These are phyloP conservation scores for Exophiala aquamarina DNA, from an alignment of 2,329 filamentous ascomycete genomes.

Conservation along the genomic window DNA sequence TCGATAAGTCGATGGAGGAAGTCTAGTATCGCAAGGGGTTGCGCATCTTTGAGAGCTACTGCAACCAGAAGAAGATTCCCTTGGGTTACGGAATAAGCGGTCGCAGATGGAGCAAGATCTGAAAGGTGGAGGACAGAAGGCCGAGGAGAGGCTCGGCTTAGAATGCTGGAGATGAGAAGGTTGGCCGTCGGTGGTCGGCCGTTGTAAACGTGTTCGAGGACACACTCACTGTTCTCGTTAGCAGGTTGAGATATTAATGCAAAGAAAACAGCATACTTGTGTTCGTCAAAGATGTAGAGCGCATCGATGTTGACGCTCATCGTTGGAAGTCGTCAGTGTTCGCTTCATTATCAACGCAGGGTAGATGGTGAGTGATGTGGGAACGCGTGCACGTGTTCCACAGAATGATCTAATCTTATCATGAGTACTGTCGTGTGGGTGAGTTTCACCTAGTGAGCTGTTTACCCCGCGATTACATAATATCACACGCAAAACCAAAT, in stretches of 20 bases:
- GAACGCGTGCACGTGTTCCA: too few species aligned
- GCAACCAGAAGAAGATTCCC: constrained; percentile 83
- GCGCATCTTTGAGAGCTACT: constrained; percentile 80
- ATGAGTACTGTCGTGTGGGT: too few species aligned
- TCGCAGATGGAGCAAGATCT: constrained; percentile 77
- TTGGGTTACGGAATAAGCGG: constrained; percentile 85
- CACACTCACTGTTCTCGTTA: constrained; percentile 75
- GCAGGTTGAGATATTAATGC: too few species aligned
- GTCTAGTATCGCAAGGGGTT: constrained; percentile 86
- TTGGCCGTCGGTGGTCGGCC: constrained; percentile 75
- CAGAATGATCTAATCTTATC: too few species aligned
- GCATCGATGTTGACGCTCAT: constrained; percentile 92
- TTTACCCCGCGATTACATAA: too few species aligned
- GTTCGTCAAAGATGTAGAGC: constrained; percentile 94
- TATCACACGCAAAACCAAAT: too few species aligned
- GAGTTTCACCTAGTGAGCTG: too few species aligned
- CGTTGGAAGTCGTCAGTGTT: constrained; percentile 39
- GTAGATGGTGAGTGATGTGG: too few species aligned
- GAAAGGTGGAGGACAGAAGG: constrained; percentile 85
- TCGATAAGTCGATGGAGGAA: constrained; percentile 93
- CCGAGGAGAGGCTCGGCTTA: constrained; percentile 75
- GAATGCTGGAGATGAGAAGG: constrained; percentile 80
- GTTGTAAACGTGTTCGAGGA: constrained; percentile 87
- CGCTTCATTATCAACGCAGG: too few species aligned
- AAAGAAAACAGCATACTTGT: constrained; percentile 65